Percentiles rank a stretch among this genome's conserved stretches.
Evolutionary conservation across 129 eudicot genomes (phyloP).

Genomic region (Chrysanthemum seticuspe): DNA sequence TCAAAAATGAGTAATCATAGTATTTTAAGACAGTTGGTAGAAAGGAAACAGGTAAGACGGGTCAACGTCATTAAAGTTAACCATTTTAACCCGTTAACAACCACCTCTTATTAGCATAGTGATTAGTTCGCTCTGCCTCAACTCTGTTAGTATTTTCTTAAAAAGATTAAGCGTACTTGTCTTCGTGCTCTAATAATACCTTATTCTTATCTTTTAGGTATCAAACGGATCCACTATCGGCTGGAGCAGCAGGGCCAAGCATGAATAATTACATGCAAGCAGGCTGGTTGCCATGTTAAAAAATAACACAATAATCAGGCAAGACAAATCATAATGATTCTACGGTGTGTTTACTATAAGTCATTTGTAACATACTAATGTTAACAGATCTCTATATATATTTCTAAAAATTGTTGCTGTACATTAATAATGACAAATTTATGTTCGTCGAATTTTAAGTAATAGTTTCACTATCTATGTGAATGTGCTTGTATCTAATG

Average conservation of each 20-base stretch:
- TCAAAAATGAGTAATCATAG: too few relatives aligned
- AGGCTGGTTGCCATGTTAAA: slow-evolving; percentile 67
- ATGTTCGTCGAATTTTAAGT: neutral
- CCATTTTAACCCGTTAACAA: neutral
- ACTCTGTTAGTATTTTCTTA: too few relatives aligned
- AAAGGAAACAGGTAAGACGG: neutral
- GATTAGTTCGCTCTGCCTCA: too few relatives aligned
- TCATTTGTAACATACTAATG: slow-evolving; percentile 10
- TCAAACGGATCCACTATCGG: slow-evolving; percentile 49
- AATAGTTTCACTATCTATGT: neutral
- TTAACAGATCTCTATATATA: neutral
- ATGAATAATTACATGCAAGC: slow-evolving; percentile 61
- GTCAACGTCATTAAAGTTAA: neutral
- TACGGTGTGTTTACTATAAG: slow-evolving; percentile 19
- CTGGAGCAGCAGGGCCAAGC: slow-evolving; percentile 58
- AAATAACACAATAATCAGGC: slow-evolving; percentile 12
- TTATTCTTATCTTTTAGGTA: slow-evolving; percentile 35
- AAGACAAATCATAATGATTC: slow-evolving; percentile 9
- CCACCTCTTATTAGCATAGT: neutral
- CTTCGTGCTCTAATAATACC: too few relatives aligned
- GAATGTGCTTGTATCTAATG: neutral
- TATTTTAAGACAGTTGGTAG: too few relatives aligned
- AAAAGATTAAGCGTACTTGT: too few relatives aligned
- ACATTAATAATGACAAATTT: neutral
- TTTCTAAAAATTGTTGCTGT: neutral